A percentile compares a stretch with the other conserved stretches of the same genome.
Evolutionary conservation across 2,329 filamentous ascomycete genomes (phyloP).

Genomic region (Fusarium xyrophilum): DNA sequence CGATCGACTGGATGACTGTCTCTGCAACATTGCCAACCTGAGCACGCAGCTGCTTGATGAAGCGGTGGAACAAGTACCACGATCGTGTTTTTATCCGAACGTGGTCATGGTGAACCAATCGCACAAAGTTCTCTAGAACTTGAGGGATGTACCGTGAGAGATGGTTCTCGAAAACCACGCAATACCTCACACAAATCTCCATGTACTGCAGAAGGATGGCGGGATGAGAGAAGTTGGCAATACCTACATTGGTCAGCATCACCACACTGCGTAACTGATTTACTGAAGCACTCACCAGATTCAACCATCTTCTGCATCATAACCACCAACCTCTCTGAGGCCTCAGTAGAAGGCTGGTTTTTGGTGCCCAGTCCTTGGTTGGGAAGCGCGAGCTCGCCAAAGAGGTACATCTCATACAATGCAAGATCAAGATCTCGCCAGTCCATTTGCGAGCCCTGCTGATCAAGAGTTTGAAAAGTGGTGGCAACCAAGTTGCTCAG

Average conservation of each 20-base stretch:
- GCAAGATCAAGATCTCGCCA: slow-evolving; percentile 97
- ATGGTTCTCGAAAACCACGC: slow-evolving; percentile 88
- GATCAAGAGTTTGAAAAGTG: slow-evolving; percentile 82
- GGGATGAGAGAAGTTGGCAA: slow-evolving; percentile 85
- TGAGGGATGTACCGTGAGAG: slow-evolving; percentile 76
- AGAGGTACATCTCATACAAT: slow-evolving; percentile 92
- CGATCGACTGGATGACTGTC: slow-evolving; percentile 87
- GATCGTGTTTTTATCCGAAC: slow-evolving; percentile 87
- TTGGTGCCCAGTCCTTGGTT: slow-evolving; percentile 88
- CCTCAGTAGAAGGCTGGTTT: slow-evolving; percentile 78
- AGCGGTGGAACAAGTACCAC: slow-evolving; percentile 95
- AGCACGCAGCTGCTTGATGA: slow-evolving; percentile 84
- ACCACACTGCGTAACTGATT: background rate
- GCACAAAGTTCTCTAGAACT: slow-evolving; percentile 90
- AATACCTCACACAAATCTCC: slow-evolving; percentile 97
- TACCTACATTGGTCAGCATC: slow-evolving; percentile 60
- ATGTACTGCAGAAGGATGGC: slow-evolving; percentile 95
- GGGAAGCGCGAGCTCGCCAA: slow-evolving; percentile 91
- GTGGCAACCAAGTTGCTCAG: slow-evolving; percentile 86
- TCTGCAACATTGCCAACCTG: slow-evolving; percentile 90
- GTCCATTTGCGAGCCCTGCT: slow-evolving; percentile 77
- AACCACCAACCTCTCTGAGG: slow-evolving; percentile 80
- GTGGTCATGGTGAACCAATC: slow-evolving; percentile 86
- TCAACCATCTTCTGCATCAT: slow-evolving; percentile 98
- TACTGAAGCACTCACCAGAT: slow-evolving; percentile 69